Conservation (phyloP, 108 stramenopile species). For the Schizochytrium sp. region DNA sequence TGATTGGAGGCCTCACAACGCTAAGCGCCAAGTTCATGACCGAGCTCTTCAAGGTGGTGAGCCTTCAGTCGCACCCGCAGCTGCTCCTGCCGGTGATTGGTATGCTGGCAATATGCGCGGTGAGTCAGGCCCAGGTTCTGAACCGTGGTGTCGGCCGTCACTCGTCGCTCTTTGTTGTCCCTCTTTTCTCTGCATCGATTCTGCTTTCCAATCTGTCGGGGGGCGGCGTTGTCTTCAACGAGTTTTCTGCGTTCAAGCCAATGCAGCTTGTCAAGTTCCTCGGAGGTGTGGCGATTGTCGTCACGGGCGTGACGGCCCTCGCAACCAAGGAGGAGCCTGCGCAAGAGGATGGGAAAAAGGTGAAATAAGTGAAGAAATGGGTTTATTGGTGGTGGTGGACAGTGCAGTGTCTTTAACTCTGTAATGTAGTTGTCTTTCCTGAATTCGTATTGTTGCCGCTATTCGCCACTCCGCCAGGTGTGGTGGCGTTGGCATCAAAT, state of each 20-base stretch:
- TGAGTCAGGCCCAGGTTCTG: background rate
- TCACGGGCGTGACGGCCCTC: background rate
- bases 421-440: background rate
- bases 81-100: background rate
- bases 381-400: too few relatives aligned
- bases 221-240: background rate
- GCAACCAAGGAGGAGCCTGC: background rate
- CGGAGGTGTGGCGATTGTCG: background rate
- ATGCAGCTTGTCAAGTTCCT: background rate
- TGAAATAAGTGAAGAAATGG: too few relatives aligned
- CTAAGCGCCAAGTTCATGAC: background rate
- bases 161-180: background rate
- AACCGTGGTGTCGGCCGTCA: background rate
- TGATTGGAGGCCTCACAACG: slow-evolving; percentile 5
- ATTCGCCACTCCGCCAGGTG: background rate
- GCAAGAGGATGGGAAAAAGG: background rate
- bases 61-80: background rate
- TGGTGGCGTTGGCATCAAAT: background rate
- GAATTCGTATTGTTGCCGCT: background rate
- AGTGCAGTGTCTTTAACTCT: too few relatives aligned
- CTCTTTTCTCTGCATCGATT: background rate
- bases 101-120: background rate
- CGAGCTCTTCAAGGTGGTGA: background rate
- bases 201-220: background rate
- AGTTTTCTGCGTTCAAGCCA: background rate